Evolutionary conservation across 768 basidiomycete species (phyloP).

Genomic region (Leccinum rimulosum): DNA sequence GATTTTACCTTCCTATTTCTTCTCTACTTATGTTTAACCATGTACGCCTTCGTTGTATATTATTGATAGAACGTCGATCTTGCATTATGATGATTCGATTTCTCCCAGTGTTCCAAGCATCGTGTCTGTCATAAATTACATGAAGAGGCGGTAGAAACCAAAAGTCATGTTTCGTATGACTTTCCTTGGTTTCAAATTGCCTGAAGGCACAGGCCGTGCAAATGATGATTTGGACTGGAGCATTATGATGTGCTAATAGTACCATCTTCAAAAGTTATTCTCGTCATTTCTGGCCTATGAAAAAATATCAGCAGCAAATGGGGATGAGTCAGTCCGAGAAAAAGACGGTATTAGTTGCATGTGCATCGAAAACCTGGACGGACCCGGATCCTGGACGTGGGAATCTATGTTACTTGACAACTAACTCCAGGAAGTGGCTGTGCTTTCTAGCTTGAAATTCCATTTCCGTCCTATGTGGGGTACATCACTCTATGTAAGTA

Average conservation of each 20-base stretch:
- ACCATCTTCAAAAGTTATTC: not conserved
- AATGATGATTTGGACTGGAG: not conserved
- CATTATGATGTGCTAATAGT: not conserved
- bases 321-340: not conserved
- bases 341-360: not conserved
- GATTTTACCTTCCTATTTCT: not conserved
- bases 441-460: not conserved
- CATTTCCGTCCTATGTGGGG: too few relatives aligned
- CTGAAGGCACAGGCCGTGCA: not conserved
- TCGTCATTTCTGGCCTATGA: not conserved
- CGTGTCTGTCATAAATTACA: not conserved
- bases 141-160: not conserved
- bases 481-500: too few relatives aligned
- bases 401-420: not conserved
- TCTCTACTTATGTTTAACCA: not conserved
- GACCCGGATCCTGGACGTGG: not conserved
- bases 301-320: not conserved
- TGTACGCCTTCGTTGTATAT: conserved; percentile 8
- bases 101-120: not conserved
- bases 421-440: not conserved
- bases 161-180: not conserved
- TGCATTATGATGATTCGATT: not conserved
- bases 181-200: not conserved
- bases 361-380: not conserved
- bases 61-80: not conserved